Evolutionary conservation across 208 protist species (phyloP).

Genomic region (Leishmania tropica): DNA sequence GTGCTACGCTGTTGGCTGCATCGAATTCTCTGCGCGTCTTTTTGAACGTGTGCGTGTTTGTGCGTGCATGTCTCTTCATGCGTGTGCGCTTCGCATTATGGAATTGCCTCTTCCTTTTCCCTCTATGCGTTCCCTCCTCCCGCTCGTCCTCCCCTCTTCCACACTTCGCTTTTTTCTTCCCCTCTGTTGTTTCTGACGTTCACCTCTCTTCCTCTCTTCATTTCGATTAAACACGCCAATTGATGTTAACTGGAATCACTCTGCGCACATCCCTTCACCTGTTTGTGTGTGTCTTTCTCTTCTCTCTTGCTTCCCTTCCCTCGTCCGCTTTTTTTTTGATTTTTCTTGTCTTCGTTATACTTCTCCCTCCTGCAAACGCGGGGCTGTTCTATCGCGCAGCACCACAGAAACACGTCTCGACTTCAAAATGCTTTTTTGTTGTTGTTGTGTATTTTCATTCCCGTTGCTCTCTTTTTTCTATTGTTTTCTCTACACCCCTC

Average conservation of each 20-base stretch:
- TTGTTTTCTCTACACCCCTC: not conserved
- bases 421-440: not conserved
- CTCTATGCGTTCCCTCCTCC: not conserved
- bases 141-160: not conserved
- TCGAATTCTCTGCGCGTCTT: slow-evolving; percentile 15
- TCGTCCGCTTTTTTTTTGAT: not conserved
- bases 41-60: slow-evolving; percentile 1
- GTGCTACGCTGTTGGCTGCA: slow-evolving; percentile 8
- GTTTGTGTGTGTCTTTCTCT: not conserved
- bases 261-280: not conserved
- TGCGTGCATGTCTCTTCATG: slow-evolving; percentile 6
- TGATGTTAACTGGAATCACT: not conserved
- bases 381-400: not conserved
- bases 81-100: slow-evolving; percentile 9
- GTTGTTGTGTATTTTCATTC: not conserved
- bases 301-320: not conserved
- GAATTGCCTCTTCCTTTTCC: not conserved
- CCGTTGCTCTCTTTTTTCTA: not conserved
- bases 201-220: not conserved
- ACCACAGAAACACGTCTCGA: not conserved
- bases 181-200: not conserved
- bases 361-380: not conserved
- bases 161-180: not conserved
- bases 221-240: slow-evolving; percentile 1
- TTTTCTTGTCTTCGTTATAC: not conserved